Evolutionary conservation across 1,139 yeast species (phyloP).

Genomic region (Lodderomyces beijingensis): DNA sequence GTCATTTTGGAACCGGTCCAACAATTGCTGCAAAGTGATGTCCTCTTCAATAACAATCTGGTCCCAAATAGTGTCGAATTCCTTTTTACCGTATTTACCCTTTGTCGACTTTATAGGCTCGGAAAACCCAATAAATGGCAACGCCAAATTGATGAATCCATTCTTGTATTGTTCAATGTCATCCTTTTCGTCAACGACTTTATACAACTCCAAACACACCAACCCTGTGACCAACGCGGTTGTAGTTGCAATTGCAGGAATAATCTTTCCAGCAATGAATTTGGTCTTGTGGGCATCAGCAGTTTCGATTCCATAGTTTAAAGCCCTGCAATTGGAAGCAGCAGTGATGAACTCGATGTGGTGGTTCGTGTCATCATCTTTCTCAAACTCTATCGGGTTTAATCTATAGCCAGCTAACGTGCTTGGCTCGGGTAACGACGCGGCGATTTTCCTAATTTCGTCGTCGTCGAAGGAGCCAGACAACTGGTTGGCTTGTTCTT

Average conservation of each 20-base stretch:
- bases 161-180: constrained; percentile 88
- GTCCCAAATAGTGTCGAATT: constrained; percentile 91
- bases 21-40: constrained; percentile 67
- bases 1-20: constrained; percentile 70
- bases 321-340: constrained; percentile 93
- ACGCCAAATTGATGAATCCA: constrained; percentile 89
- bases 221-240: constrained; percentile 95
- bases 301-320: constrained; percentile 79
- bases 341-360: constrained; percentile 97
- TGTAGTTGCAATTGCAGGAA: constrained; percentile 98
- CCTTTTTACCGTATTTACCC: constrained; percentile 75
- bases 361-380: constrained; percentile 94
- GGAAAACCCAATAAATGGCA: constrained; percentile 94
- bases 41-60: constrained; percentile 81
- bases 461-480: constrained; percentile 55
- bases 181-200: constrained; percentile 70
- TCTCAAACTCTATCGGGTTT: constrained; percentile 87
- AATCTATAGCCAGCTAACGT: constrained; percentile 85
- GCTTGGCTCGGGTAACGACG: constrained; percentile 83
- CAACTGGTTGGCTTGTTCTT: constrained; percentile 56
- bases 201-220: constrained; percentile 86
- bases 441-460: constrained; percentile 56
- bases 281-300: constrained; percentile 76
- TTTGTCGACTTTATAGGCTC: constrained; percentile 89
- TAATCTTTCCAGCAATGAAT: constrained; percentile 88